Base-by-base conservation (phyloP, 192 early-diverging fungal species). In the Dimargaris verticillata region DNA sequence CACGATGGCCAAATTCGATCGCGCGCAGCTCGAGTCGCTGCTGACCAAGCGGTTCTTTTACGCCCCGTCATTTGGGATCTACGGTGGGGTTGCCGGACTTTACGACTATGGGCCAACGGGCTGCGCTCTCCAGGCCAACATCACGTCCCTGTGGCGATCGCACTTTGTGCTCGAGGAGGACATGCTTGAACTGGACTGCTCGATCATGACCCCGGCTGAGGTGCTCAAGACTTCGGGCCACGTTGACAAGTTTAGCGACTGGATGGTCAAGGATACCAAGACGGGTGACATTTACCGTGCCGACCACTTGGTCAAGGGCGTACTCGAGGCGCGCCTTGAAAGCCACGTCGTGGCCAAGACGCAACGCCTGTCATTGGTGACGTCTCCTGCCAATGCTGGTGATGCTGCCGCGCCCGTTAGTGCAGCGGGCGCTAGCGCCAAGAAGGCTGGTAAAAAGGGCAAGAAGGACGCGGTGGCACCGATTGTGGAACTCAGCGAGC, bases 101-200 rank as follows among this genome's bases (percentile, higher is more conserved):
- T 99, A 91, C 67, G 96, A 99, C 73, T 95, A 89, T 70, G 96
- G 96, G 20, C 96, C 96, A 18, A 83, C 93, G 25, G 93, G 92
- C 28, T 88, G 84, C 61, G 93, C 92, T 18, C 78, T 99, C 45
- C 88, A 90, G 75, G 85, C 82, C 68, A 97, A 95, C 69, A 79
- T 97, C 68, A 75, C 93, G 69, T 75, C 74, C 53, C 63, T 89
- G 42, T 97, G 93, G 93, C 80, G 91, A 62, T 85, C 88, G 73
- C 93, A 95, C 78, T 99, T 99, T 75, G 85, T 99, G 6, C 78
- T 99, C 18, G 96, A 99, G 71, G 96, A 99, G 74, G 92, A 99
- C 61, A 99, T 99, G 96, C 86, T 99, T 14, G 96, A 99, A 78
- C 79, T 99, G 28, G 96, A 99, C 67, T 92, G 90, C 67, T 86